Evolutionary conservation across 805 yeast species (phyloP).

Genomic region (Myxozyma udenii): DNA sequence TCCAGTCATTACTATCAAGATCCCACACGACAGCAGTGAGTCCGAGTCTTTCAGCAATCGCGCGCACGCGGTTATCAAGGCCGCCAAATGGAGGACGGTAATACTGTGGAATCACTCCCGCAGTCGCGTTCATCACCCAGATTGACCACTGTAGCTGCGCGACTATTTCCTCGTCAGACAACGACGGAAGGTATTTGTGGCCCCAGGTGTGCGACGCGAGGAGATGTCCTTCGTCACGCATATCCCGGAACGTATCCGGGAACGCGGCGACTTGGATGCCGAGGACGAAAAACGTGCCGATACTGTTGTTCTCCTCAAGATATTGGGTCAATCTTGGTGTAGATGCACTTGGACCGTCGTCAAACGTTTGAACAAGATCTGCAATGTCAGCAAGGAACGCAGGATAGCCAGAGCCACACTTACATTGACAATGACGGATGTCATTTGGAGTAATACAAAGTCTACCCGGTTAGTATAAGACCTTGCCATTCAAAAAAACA

Average conservation of each 20-base stretch:
- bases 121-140: constrained; percentile 98
- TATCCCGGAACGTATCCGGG: constrained; percentile 67
- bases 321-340: constrained; percentile 58
- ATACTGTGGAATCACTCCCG: constrained; percentile 82
- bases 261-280: constrained; percentile 75
- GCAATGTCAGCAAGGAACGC: background rate
- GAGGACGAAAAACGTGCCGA: constrained; percentile 77
- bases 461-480: background rate
- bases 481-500: too few species aligned
- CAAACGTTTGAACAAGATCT: constrained; percentile 78
- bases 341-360: constrained; percentile 84
- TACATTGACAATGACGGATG: constrained; percentile 18
- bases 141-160: constrained; percentile 93
- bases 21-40: constrained; percentile 90
- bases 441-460: constrained; percentile 23
- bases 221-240: constrained; percentile 64
- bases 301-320: constrained; percentile 44
- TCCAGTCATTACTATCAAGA: constrained; percentile 89
- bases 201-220: constrained; percentile 92
- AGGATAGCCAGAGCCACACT: background rate
- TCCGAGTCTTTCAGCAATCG: constrained; percentile 78
- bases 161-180: constrained; percentile 73
- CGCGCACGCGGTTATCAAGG: constrained; percentile 77
- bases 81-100: constrained; percentile 97
- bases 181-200: constrained; percentile 74